A percentile compares a stretch with the other conserved stretches of the same genome.
Evolutionary conservation across 1,284 basidiomycete species (phyloP).

Genomic region (Cryptococcus deneoformans): DNA sequence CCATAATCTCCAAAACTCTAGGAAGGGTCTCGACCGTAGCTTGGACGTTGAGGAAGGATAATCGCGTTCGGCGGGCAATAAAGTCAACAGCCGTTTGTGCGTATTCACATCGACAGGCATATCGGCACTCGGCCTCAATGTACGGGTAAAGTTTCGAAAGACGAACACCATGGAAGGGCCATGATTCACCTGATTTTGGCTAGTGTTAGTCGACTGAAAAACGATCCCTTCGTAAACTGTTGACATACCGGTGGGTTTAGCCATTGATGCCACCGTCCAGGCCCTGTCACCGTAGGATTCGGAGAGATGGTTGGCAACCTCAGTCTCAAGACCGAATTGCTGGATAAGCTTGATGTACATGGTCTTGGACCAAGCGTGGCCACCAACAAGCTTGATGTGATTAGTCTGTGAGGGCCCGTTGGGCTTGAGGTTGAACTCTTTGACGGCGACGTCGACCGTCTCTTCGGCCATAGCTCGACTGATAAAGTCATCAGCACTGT

Average conservation of each 20-base stretch:
- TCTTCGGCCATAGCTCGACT: constrained; percentile 90
- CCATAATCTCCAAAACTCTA: constrained; percentile 87
- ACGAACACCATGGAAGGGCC: constrained; percentile 83
- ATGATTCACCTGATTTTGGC: constrained; percentile 38
- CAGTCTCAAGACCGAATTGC: constrained; percentile 85
- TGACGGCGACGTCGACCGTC: constrained; percentile 84
- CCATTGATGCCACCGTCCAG: constrained; percentile 86
- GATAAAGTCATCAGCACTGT: constrained; percentile 1
- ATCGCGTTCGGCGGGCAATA: constrained; percentile 82
- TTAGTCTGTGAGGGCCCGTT: constrained; percentile 74
- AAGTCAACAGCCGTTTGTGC: constrained; percentile 88
- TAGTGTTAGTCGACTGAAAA: neutral
- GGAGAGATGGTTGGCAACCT: constrained; percentile 91
- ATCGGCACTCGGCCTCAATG: constrained; percentile 91
- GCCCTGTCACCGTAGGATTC: constrained; percentile 89
- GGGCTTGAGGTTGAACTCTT: constrained; percentile 64
- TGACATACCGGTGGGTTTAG: constrained; percentile 60
- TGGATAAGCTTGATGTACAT: constrained; percentile 98
- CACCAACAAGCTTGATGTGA: constrained; percentile 80
- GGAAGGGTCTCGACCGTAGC: constrained; percentile 83
- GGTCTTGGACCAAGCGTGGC: constrained; percentile 89
- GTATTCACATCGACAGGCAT: constrained; percentile 88
- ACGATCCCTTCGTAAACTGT: neutral
- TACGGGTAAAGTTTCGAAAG: constrained; percentile 76
- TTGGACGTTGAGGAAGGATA: constrained; percentile 90